These are phyloP conservation scores for Colletotrichum sp. DNA, from an alignment of 2,329 filamentous ascomycete species.

Conservation along the genomic window DNA sequence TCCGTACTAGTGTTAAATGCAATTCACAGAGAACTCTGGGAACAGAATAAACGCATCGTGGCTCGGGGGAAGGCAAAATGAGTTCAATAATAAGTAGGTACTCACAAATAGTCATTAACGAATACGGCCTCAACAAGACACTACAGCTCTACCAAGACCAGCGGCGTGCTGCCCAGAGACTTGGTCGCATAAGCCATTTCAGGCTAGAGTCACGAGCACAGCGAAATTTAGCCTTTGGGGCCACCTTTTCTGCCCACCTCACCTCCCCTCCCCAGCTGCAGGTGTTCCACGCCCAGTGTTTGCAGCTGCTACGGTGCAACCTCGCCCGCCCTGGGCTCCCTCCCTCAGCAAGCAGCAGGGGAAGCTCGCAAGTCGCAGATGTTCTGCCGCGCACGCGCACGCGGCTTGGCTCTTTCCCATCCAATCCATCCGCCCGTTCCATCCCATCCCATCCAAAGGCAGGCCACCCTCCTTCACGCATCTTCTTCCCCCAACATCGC, in stretches of 20 bases:
- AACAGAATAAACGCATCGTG: neutral
- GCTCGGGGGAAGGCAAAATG: neutral
- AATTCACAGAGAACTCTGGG: neutral
- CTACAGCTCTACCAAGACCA: neutral
- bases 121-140: neutral
- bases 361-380: neutral
- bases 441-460: neutral
- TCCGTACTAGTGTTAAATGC: neutral
- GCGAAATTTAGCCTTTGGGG: conserved; percentile 3
- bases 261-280: neutral
- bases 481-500: conserved; percentile 5
- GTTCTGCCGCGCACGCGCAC: neutral
- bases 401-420: conserved; percentile 15
- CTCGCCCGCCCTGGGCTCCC: neutral
- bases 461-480: neutral
- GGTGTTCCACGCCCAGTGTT: neutral
- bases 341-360: neutral
- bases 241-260: neutral
- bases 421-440: neutral
- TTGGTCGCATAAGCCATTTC: conserved; percentile 15
- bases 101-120: neutral
- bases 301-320: neutral
- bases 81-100: neutral
- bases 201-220: conserved; percentile 21
- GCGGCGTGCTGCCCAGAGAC: conserved; percentile 11